Conservation (phyloP, 2,329 filamentous ascomycete genomes). For the Eurotiales sp. region DNA sequence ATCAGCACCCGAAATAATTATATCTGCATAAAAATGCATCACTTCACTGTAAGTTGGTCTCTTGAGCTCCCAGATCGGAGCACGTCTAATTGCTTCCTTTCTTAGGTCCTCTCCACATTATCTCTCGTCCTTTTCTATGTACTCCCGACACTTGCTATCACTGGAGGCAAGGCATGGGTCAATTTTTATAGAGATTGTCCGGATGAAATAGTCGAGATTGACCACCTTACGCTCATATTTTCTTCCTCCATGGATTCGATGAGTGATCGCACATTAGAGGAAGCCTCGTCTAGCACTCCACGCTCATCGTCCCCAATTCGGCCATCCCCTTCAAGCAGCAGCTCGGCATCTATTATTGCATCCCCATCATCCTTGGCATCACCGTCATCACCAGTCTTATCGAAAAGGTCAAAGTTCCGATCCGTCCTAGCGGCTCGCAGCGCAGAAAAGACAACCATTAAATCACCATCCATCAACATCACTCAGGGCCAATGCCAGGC, state of each 20-base stretch:
- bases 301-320: neutral
- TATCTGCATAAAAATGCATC: constrained; percentile 2
- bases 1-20: too few species aligned
- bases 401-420: constrained; percentile 12
- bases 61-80: neutral
- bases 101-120: constrained; percentile 10
- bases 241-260: neutral
- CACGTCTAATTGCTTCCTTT: neutral
- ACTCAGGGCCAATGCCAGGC: constrained; percentile 11
- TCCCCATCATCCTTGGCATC: neutral
- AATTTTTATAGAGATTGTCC: constrained; percentile 14
- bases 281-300: neutral
- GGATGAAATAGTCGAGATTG: constrained; percentile 1
- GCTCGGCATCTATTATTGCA: neutral
- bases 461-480: constrained; percentile 9
- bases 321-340: neutral
- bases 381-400: neutral
- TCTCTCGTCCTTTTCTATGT: constrained; percentile 1
- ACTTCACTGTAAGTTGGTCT: neutral
- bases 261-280: neutral
- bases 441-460: neutral
- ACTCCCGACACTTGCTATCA: constrained; percentile 10
- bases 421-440: constrained; percentile 2
- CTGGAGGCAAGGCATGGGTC: constrained; percentile 11
- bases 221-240: neutral